These are phyloP conservation scores for Cyclostephanos invisitatus DNA, from an alignment of 108 stramenopile genomes.

Conservation along the genomic window DNA sequence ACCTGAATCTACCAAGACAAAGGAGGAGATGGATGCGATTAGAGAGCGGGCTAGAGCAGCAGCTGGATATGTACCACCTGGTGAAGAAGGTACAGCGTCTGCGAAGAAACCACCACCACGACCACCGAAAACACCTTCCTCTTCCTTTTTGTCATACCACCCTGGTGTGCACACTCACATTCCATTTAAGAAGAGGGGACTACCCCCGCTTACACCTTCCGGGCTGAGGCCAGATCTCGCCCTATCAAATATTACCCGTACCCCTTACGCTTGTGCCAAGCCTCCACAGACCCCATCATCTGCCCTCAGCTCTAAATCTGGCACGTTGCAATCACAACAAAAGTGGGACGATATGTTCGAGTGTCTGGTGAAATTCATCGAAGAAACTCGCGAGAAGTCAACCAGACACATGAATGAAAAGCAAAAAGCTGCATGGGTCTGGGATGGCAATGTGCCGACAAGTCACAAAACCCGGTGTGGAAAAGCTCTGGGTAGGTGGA, in stretches of 20 bases:
- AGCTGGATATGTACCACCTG: conserved; percentile 75
- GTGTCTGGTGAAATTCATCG: conserved; percentile 69
- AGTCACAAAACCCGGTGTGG: conserved; percentile 69
- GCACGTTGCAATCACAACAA: conserved; percentile 60
- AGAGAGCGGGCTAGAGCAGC: conserved; percentile 77
- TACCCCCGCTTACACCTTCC: conserved; percentile 9
- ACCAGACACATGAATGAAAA: conserved; percentile 58
- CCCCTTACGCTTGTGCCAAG: conserved; percentile 17
- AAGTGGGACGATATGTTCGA: conserved; percentile 91
- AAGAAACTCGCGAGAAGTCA: conserved; percentile 62
- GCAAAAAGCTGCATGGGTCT: conserved; percentile 68
- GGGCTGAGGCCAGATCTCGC: conserved; percentile 18
- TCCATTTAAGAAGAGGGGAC: conserved; percentile 32
- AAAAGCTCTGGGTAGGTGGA: conserved; percentile 86
- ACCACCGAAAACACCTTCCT: conserved; percentile 6
- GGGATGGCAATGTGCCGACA: conserved; percentile 83
- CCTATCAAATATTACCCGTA: conserved; percentile 7
- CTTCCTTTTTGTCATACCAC: neutral
- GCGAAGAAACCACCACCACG: conserved; percentile 46
- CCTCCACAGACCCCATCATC: conserved; percentile 32
- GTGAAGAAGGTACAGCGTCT: conserved; percentile 21
- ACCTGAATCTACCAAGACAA: conserved; percentile 61
- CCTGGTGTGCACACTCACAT: conserved; percentile 7
- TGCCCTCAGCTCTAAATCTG: conserved; percentile 30
- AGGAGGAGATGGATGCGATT: conserved; percentile 66